A percentile compares a stretch with the other conserved stretches of the same genome.
These are phyloP conservation scores for Solanum sitiens DNA, from an alignment of 257 asterid genomes.

Conservation along the genomic window DNA sequence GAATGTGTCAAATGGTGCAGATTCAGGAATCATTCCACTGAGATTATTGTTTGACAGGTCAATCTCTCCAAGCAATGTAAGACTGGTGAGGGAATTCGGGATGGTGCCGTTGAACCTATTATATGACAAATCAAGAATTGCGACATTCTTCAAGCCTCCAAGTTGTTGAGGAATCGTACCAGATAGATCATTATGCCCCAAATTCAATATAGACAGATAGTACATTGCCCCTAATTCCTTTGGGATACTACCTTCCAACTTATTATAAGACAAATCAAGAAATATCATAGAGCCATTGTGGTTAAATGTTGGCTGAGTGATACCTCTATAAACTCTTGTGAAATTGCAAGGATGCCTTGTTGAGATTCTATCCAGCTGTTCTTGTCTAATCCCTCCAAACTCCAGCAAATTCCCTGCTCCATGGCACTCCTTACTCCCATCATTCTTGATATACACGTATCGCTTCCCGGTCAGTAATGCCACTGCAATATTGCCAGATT, in stretches of 20 bases:
- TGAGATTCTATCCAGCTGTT: constrained; percentile 52
- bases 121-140: constrained; percentile 77
- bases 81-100: constrained; percentile 57
- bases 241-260: constrained; percentile 68
- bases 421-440: constrained; percentile 73
- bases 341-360: constrained; percentile 72
- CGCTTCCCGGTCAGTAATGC: constrained; percentile 54
- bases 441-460: constrained; percentile 63
- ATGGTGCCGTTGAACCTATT: constrained; percentile 61
- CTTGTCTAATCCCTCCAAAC: constrained; percentile 79
- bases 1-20: constrained; percentile 75
- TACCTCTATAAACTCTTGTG: constrained; percentile 63
- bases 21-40: constrained; percentile 68
- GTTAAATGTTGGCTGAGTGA: constrained; percentile 63
- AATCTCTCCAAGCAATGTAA: constrained; percentile 58
- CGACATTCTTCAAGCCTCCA: constrained; percentile 56
- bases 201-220: constrained; percentile 55
- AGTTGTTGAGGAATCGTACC: constrained; percentile 79
- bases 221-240: constrained; percentile 75
- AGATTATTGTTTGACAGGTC: constrained; percentile 74
- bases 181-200: constrained; percentile 76
- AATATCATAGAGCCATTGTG: constrained; percentile 92
- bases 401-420: constrained; percentile 95
- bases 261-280: constrained; percentile 76
- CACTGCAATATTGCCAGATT: constrained; percentile 71